Base-by-base conservation (phyloP, 768 basidiomycete species). In the Boletus fagicola region DNA sequence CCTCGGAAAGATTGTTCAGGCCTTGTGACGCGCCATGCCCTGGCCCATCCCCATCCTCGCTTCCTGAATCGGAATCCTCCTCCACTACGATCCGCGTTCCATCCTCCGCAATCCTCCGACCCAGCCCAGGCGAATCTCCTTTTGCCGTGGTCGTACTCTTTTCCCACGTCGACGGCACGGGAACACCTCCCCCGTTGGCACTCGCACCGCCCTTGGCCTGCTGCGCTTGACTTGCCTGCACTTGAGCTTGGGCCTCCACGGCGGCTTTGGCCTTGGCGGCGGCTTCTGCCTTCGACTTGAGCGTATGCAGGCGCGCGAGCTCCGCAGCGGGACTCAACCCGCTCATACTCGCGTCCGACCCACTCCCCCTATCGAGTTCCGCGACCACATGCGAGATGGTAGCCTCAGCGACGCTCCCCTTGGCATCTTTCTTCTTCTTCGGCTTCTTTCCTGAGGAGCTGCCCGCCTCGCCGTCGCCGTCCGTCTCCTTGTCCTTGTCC, bases 271-370 rank as follows among this genome's bases (percentile, higher is more conserved):
- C 73, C 35, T 72, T 75, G 1, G 76, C 77, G 16, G 78, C 80
- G 3, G 77, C 79, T 47, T 76, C 75, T 4, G 82, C 83, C 62
- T 90, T 92, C 54, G 82, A 90, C 77, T 88, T 92, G 58, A 97
- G 83, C 5, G 94, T 97, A 71, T 96, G 94, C 70, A 94, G 92
- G 42, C 94, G 71, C 1, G 92, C 94, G 12, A 96, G 80, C 70
- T 89, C 87, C 3, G 94, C 94, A 16, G 94, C 94, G 8, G 94
- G 94, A 65, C 89, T 90, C 24, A 96, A 74, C 9, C 93, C 94
- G 50, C 80, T 84, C 76, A 92, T 72, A 56, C 80, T 74, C 5
- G 78, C 70, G 59, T 74, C 75, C 48, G 76, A 69, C 11, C 58
- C 64, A 16, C 69, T 76, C 56, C 78, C 71, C 62, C 89, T 79